phyloP scores from a whole-genome alignment of 352 stramenopile species.

The Paralagenidium karlingii region DNA sequence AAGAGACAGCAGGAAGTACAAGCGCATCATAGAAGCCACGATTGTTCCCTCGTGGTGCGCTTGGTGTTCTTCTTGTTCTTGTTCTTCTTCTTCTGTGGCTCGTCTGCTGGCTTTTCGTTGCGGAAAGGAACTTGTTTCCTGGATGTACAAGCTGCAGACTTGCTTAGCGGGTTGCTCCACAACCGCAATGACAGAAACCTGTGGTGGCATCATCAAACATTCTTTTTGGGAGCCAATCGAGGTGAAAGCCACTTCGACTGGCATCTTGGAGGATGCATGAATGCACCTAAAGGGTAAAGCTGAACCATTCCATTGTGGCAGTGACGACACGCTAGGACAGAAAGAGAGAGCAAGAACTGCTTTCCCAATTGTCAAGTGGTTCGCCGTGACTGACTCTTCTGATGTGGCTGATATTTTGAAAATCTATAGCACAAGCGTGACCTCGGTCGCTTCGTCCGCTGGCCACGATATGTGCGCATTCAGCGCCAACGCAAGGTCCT shows the following conservation, averaged over 20 bases:
- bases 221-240: too few species aligned
- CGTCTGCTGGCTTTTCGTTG: too few species aligned
- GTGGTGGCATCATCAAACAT: conserved; percentile 73
- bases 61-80: background rate
- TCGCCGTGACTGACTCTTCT: conserved; percentile 2
- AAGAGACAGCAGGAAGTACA: conserved; percentile 1
- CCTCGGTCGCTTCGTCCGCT: conserved; percentile 97
- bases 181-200: conserved; percentile 88
- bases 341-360: too few species aligned
- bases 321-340: too few species aligned
- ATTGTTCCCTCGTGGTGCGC: background rate
- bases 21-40: conserved; percentile 1
- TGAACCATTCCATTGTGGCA: conserved; percentile 19
- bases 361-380: background rate
- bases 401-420: conserved; percentile 6
- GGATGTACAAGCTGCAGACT: conserved; percentile 15
- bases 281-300: conserved; percentile 72
- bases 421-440: conserved; percentile 86
- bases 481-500: conserved; percentile 99
- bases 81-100: too few species aligned
- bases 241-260: too few species aligned
- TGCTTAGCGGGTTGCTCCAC: conserved; percentile 79
- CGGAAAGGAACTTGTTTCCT: too few species aligned
- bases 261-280: too few species aligned
- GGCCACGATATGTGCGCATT: conserved; percentile 97